phyloP scores from a whole-genome alignment of 148 eudicot genomes.

The Vaccinium corymbosum region DNA sequence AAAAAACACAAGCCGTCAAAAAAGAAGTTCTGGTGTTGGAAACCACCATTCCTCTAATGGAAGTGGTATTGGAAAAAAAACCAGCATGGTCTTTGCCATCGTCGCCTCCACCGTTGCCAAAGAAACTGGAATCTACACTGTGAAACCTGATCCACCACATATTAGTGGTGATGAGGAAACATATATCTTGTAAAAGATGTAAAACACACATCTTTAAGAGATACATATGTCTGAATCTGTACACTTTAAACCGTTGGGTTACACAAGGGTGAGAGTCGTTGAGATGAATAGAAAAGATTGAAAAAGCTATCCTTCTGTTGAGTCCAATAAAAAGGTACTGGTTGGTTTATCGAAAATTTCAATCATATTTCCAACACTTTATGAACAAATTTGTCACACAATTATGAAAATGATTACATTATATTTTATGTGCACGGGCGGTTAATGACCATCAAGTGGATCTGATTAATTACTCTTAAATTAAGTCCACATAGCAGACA shows the following conservation, averaged over 20 bases:
- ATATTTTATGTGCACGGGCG: constrained; percentile 12
- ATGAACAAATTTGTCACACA: constrained; percentile 1
- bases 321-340: constrained; percentile 3
- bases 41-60: too few species aligned
- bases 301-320: neutral
- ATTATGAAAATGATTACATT: constrained; percentile 6
- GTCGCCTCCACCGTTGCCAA: too few species aligned
- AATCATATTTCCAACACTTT: neutral
- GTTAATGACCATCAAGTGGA: constrained; percentile 7
- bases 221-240: too few species aligned
- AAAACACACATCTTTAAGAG: neutral
- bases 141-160: too few species aligned
- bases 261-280: neutral
- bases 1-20: too few species aligned
- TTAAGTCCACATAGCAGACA: constrained; percentile 15
- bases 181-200: neutral
- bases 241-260: neutral
- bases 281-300: neutral
- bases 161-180: neutral
- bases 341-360: constrained; percentile 8
- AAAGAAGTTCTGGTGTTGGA: too few species aligned
- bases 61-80: too few species aligned
- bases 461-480: neutral
- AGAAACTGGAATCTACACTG: too few species aligned
- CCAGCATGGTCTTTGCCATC: too few species aligned